These are phyloP conservation scores for Coprinellus micaceus DNA, from an alignment of 768 basidiomycete genomes.

Conservation along the genomic window DNA sequence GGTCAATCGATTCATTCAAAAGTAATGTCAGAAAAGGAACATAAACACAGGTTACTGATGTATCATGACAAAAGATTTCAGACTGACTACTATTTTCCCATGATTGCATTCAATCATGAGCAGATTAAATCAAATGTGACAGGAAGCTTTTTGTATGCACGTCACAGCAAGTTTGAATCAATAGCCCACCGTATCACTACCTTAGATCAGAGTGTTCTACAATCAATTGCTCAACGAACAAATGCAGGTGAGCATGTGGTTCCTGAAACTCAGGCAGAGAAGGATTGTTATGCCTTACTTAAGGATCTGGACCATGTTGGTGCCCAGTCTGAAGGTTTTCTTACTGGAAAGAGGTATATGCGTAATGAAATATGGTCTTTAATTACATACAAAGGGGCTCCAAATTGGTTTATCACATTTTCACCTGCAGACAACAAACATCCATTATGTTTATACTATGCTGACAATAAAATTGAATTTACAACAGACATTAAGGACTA, in stretches of 20 bases:
- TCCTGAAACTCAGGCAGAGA: not conserved
- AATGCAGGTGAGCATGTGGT: not conserved
- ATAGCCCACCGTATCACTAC: constrained; percentile 17
- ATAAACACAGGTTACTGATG: constrained; percentile 23
- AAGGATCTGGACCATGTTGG: constrained; percentile 1
- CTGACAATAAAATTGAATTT: not conserved
- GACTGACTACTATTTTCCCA: constrained; percentile 25
- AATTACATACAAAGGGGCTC: constrained; percentile 21
- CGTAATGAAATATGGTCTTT: constrained; percentile 15
- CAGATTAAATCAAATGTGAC: constrained; percentile 24
- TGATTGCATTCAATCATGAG: constrained; percentile 29
- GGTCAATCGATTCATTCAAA: constrained; percentile 5
- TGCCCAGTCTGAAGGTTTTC: not conserved
- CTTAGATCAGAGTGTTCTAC: constrained; percentile 17
- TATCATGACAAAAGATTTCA: constrained; percentile 36
- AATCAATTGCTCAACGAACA: not conserved
- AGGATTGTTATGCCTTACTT: not conserved
- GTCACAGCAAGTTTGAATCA: constrained; percentile 16
- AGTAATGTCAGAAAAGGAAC: constrained; percentile 12
- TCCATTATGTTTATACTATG: constrained; percentile 23
- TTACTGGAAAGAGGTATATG: not conserved
- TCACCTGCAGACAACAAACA: constrained; percentile 30
- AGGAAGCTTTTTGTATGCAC: constrained; percentile 1
- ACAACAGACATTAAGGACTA: not conserved
- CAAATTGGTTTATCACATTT: constrained; percentile 35